Base-by-base conservation (phyloP, 2,329 filamentous ascomycete genomes). In the Sporothrix brasiliensis region DNA sequence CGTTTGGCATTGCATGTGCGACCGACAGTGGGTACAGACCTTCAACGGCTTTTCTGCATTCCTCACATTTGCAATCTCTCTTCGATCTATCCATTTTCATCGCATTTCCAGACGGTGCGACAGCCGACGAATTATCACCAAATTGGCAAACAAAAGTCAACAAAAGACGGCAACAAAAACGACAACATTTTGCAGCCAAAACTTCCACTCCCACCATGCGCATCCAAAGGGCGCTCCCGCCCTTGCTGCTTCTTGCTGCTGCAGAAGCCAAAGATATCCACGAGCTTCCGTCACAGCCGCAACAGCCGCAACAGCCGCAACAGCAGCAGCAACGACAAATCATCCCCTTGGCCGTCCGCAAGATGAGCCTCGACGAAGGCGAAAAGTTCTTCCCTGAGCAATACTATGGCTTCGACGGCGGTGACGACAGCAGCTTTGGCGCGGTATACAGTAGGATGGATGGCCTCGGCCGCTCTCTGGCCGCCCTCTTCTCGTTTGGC, bases 371-470 rank as follows among this genome's bases (percentile, higher is more conserved):
- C 5, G 89, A 93, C 76, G 86, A 88, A 66, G 87, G 87, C 72
- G 90, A 92, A 77, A 95, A 92, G 83, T 90, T 94, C 77, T 87
- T 89, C 74, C 81, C 89, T 70, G 85, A 91, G 58, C 90, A 92
- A 78, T 89, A 84, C 74, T 83, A 82, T 73, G 87, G 87, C 74
- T 76, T 73, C 39, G 72, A 73, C 63, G 56, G 65, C 49, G 67
- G 27, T 16, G 34, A 58, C 0, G 58, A 39, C 3, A 39, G 13
- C 16, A 41, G 44, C 54, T 21, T n/a, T n/a, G 53, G 30, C 7
- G 3, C 41, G 39, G 4, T 24, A 54, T 13, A 60, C 39, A 41
- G 56, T 39, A 63, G 24, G 11, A 60, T 41, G 3, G 70, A 71
- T 66, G 52, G 52, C 27, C 34, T 68, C 4, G 70, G 70, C 16